phyloP scores from a whole-genome alignment of 495 filamentous ascomycete genomes.

The Xylaria bambusicola region DNA sequence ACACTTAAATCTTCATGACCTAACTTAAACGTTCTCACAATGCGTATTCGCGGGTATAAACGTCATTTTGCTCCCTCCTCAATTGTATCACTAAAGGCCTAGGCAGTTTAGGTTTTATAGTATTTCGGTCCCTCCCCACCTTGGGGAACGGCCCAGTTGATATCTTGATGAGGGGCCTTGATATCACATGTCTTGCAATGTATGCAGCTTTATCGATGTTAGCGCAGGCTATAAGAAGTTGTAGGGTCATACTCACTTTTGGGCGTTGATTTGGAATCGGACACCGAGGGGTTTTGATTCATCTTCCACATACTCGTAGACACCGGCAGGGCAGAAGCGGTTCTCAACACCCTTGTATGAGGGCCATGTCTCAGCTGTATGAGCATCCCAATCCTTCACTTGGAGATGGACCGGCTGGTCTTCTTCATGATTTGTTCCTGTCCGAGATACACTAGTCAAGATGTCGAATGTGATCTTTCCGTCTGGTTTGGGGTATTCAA shows the following conservation, averaged over 20 bases:
- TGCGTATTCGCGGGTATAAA: conserved; percentile 7
- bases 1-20: neutral
- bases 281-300: conserved; percentile 77
- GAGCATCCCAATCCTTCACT: conserved; percentile 91
- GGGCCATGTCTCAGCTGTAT: conserved; percentile 80
- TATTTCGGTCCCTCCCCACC: conserved; percentile 98
- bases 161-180: conserved; percentile 94
- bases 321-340: conserved; percentile 97
- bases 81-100: neutral
- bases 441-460: conserved; percentile 87
- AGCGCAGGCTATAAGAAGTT: conserved; percentile 9
- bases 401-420: conserved; percentile 96
- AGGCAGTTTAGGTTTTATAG: conserved; percentile 69
- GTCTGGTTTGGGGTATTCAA: conserved; percentile 96
- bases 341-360: conserved; percentile 92
- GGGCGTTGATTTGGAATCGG: conserved; percentile 95
- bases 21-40: neutral
- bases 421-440: conserved; percentile 98
- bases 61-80: neutral
- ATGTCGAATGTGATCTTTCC: conserved; percentile 94
- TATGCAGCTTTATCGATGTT: conserved; percentile 68
- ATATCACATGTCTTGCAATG: conserved; percentile 99
- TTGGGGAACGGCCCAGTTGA: conserved; percentile 94
- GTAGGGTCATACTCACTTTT: conserved; percentile 74
- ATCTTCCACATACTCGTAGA: conserved; percentile 98